Conservation (phyloP, 805 yeast genomes). For the Yamadazyma takamatsuzukensis region DNA sequence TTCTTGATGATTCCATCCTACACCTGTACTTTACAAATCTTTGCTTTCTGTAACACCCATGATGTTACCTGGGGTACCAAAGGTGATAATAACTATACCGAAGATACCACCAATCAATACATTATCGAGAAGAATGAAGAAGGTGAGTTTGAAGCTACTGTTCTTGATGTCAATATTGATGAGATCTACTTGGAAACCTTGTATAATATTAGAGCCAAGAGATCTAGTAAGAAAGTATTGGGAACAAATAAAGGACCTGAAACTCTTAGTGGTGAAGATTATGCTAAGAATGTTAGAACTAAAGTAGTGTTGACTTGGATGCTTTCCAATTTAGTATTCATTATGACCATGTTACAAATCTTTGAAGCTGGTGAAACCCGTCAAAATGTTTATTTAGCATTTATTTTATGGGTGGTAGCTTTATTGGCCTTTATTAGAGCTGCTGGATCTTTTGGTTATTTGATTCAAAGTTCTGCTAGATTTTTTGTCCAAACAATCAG, state of each 20-base stretch:
- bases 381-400: conserved; percentile 68
- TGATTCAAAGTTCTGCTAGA: conserved; percentile 40
- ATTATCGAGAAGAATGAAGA: conserved; percentile 75
- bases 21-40: conserved; percentile 88
- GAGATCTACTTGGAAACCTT: conserved; percentile 75
- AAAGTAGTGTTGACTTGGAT: conserved; percentile 96
- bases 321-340: conserved; percentile 71
- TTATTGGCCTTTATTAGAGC: conserved; percentile 79
- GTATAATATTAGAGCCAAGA: conserved; percentile 66
- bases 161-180: conserved; percentile 80
- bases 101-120: conserved; percentile 72
- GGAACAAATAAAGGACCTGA: conserved; percentile 16
- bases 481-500: conserved; percentile 36
- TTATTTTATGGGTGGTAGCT: conserved; percentile 92
- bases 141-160: conserved; percentile 76
- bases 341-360: conserved; percentile 85
- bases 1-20: conserved; percentile 87
- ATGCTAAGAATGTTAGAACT: conserved; percentile 92
- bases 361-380: conserved; percentile 60
- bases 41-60: conserved; percentile 96
- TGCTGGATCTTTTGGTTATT: conserved; percentile 70
- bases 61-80: conserved; percentile 99
- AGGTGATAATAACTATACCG: conserved; percentile 74
- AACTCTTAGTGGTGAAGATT: conserved; percentile 60
- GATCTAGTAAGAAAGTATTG: conserved; percentile 52